Conservation (phyloP, 1,284 basidiomycete genomes). For the Fomitopsis palustris region DNA sequence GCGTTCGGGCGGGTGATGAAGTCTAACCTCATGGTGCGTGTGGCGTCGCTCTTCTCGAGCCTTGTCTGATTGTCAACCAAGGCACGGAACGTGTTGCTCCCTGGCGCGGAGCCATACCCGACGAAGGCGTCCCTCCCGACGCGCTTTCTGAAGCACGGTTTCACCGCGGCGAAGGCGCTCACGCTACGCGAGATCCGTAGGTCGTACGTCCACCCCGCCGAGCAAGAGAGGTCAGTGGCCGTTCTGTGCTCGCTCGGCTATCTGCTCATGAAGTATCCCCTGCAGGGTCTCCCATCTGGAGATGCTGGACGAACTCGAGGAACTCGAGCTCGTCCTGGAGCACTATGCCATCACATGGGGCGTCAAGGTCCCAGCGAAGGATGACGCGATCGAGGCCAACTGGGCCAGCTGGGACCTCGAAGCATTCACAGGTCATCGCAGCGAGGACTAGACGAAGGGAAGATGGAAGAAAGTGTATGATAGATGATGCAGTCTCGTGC, state of each 20-base stretch:
- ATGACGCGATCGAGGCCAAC: conserved; percentile 2
- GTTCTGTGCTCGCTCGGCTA: no score
- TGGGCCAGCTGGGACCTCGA: conserved; percentile 18
- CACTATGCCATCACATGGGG: conserved; percentile 91
- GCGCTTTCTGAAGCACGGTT: conserved; percentile 62
- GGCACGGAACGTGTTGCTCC: conserved; percentile 73
- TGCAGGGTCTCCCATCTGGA: conserved; percentile 74
- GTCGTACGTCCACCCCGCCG: conserved; percentile 46
- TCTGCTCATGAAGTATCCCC: neutral
- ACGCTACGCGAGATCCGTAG: conserved; percentile 69
- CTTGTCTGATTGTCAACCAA: conserved; percentile 27
- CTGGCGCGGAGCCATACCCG: conserved; percentile 65
- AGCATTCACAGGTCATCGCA: conserved; percentile 17
- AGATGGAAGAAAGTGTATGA: neutral
- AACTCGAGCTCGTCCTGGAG: conserved; percentile 80
- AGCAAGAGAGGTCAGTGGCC: conserved; percentile 57
- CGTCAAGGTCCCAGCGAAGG: conserved; percentile 16
- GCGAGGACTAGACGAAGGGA: neutral
- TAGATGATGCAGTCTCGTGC: neutral
- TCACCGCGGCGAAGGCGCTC: conserved; percentile 49
- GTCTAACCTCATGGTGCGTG: conserved; percentile 71
- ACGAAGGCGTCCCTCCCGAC: conserved; percentile 53
- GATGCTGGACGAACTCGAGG: conserved; percentile 88
- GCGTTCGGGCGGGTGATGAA: conserved; percentile 87
- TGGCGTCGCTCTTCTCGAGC: neutral